phyloP scores from a whole-genome alignment of 2,329 filamentous ascomycete genomes.

The Cladosporium sp. region DNA sequence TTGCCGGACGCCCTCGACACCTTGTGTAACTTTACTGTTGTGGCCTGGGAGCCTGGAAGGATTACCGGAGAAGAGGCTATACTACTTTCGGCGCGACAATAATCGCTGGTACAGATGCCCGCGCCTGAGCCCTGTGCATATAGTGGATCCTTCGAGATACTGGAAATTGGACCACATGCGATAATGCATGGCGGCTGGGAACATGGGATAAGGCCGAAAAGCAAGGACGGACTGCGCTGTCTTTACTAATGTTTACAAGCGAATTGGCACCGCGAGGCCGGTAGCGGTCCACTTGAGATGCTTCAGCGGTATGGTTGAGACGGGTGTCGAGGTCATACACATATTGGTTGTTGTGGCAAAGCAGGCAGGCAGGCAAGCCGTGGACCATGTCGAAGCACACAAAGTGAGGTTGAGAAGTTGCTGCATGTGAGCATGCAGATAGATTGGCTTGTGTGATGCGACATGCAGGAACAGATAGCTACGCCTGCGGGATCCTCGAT shows the following conservation, averaged over 20 bases:
- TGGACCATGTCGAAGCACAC: not conserved
- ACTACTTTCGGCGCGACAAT: not conserved
- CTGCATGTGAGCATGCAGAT: conserved; percentile 1
- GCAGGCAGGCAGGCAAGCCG: not conserved
- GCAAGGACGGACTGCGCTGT: not conserved
- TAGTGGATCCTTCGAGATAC: conserved; percentile 9
- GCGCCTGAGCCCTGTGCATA: not conserved
- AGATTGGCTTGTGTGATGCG: conserved; percentile 4
- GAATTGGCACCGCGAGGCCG: not conserved
- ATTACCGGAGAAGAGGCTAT: not conserved
- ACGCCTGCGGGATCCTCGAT: not conserved
- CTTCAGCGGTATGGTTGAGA: not conserved
- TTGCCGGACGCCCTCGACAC: conserved; percentile 9
- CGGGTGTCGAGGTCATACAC: not conserved
- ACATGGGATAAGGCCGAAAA: not conserved
- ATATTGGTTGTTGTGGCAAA: not conserved
- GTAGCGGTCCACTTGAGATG: not conserved
- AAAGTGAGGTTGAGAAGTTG: conserved; percentile 4
- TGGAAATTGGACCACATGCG: conserved; percentile 9
- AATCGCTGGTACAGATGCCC: conserved; percentile 4
- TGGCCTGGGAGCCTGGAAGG: not conserved
- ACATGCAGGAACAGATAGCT: conserved; percentile 10
- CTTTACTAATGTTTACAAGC: conserved; percentile 1
- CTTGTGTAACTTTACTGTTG: not conserved
- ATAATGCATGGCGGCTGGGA: conserved; percentile 8